Evolutionary conservation across 106 monocot species (phyloP).

Genomic region (Hemerocallis citrina): DNA sequence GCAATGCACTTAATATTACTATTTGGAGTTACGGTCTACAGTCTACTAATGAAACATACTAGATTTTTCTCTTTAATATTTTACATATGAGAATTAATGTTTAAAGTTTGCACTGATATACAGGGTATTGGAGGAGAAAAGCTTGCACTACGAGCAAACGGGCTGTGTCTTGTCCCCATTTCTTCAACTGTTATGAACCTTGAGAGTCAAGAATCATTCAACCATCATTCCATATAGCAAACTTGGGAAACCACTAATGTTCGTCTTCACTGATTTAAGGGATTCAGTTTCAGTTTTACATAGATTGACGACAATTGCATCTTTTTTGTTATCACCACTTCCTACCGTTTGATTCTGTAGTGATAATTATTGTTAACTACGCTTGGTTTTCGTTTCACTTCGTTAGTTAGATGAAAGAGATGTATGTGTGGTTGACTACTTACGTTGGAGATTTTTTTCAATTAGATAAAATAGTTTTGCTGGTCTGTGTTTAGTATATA

Average conservation of each 20-base stretch:
- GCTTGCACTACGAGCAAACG: background rate
- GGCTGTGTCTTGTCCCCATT: background rate
- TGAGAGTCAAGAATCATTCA: background rate
- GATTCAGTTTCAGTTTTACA: background rate
- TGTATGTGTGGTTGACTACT: too few species aligned
- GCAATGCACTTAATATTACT: too few species aligned
- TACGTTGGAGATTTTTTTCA: too few species aligned
- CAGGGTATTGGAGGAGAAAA: conserved; percentile 4
- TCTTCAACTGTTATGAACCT: background rate
- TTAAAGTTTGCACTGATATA: background rate
- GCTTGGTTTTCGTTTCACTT: too few species aligned
- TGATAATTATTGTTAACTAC: background rate
- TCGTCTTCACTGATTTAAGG: background rate
- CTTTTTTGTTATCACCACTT: too few species aligned
- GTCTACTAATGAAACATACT: too few species aligned
- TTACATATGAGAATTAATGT: background rate
- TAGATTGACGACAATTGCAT: background rate
- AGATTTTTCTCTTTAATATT: background rate
- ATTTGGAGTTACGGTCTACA: too few species aligned
- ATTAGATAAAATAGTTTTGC: too few species aligned
- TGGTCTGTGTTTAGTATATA: too few species aligned
- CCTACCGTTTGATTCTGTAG: too few species aligned
- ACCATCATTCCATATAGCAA: background rate
- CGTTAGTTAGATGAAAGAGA: background rate
- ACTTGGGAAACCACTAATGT: background rate